Conservation (phyloP, 106 monocot species). For the Dendrobium chrysotoxum region DNA sequence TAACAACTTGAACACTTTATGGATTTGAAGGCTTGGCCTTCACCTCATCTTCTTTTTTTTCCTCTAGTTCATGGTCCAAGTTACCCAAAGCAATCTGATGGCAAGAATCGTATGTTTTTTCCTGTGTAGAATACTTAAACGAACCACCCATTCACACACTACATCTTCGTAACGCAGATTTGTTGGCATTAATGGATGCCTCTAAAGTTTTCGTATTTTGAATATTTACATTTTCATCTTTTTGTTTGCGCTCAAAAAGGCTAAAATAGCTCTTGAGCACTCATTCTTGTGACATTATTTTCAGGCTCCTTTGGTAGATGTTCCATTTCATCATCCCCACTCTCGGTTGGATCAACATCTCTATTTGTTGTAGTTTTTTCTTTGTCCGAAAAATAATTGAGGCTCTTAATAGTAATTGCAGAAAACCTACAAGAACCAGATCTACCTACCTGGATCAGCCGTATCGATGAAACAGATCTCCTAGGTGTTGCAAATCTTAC, state of each 20-base stretch:
- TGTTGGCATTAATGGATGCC: conserved; percentile 32
- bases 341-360: conserved; percentile 40
- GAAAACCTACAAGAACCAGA: conserved; percentile 76
- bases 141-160: conserved; percentile 82
- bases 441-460: conserved; percentile 83
- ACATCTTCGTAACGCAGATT: conserved; percentile 93
- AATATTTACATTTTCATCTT: conserved; percentile 49
- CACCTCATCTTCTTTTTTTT: conserved; percentile 27
- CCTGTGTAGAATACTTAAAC: conserved; percentile 17
- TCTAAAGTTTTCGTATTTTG: conserved; percentile 35
- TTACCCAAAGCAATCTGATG: conserved; percentile 12
- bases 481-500: conserved; percentile 77
- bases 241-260: conserved; percentile 90
- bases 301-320: conserved; percentile 58
- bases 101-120: conserved; percentile 21
- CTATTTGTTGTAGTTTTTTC: conserved; percentile 41
- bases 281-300: conserved; percentile 66
- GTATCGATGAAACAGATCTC: conserved; percentile 94
- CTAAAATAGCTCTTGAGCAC: conserved; percentile 94
- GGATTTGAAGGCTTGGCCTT: conserved; percentile 19
- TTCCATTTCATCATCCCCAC: conserved; percentile 40
- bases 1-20: conserved; percentile 5
- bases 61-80: conserved; percentile 18
- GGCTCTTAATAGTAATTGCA: conserved; percentile 80
- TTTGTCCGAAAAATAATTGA: conserved; percentile 61